Evolutionary conservation across 192 early-diverging fungal species (phyloP), one percentile per base, ranked within the genome.

Genomic region (Entophlyctis helioformis): DNA sequence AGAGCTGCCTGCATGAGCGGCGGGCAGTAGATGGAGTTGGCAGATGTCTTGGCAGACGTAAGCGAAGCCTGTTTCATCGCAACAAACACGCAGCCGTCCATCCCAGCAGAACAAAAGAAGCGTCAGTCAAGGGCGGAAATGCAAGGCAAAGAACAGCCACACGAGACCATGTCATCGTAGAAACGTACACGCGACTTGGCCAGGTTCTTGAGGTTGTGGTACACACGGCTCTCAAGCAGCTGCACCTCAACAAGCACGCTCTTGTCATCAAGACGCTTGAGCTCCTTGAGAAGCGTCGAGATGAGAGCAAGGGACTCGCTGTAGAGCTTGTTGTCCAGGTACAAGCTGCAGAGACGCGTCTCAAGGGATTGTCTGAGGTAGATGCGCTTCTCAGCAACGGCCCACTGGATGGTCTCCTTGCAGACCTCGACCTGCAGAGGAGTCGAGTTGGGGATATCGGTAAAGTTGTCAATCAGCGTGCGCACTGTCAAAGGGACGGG

Each of bases 211-310:
- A 96, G 65, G 2, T 89, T 87, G 63, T 94, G 86, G 56, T 85
- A 96, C 20, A 86, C 88, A 51, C 89, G 74, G 60, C 86, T 90
- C 66, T 99, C 93, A 39, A 99, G 66, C 42, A 99, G 57, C 50
- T 96, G 91, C 4, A 99, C 94, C 56, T 99, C 96, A 35, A 97
- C 88, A 44, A 97, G 64, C 19, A 95, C 84, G 76, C 89, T 90
- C 69, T 96, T 96, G 73, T 99, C 96, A 72, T 99, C 96, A 36
- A 99, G 63, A 36, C 87, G 83, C 73, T 97, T 99, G n/a, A 99
- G 74, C 72, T 96, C 92, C 45, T 85, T 91, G 44, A 96, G 76
- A 35, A 99, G 70, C 36, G 74, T 62, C 36, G 72, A 71, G 34
- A 92, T 90, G 43, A 99, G 65, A 20, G 63, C 64, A 40, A 97